Conservation (phyloP, 495 filamentous ascomycete genomes). For the Pyronema domesticum region DNA sequence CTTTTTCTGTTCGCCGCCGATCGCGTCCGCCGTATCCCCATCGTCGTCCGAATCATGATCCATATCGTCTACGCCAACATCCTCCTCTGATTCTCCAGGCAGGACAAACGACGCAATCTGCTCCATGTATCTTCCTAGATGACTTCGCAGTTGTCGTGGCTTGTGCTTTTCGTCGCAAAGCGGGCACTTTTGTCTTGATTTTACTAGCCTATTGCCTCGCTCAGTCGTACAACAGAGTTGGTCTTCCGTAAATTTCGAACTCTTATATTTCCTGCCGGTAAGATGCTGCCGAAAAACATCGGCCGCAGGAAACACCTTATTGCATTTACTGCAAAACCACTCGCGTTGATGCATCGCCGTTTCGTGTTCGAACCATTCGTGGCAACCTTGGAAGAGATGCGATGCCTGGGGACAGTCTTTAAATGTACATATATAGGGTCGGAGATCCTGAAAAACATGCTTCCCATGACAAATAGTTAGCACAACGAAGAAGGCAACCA, state of each 20-base stretch:
- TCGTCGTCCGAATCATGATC: no score
- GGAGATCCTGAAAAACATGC: constrained; percentile 15
- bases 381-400: constrained; percentile 9
- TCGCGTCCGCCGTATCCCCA: no score
- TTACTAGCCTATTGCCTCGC: constrained; percentile 8
- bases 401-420: constrained; percentile 5
- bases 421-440: constrained; percentile 14
- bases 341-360: not conserved
- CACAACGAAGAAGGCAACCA: not conserved
- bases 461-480: not conserved
- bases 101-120: constrained; percentile 16
- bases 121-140: constrained; percentile 20
- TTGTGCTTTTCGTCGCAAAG: not conserved
- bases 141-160: constrained; percentile 6
- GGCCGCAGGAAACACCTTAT: not conserved
- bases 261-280: not conserved
- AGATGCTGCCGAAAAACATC: constrained; percentile 1
- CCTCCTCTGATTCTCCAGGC: no score
- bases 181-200: constrained; percentile 5
- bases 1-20: no score
- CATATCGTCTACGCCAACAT: no score
- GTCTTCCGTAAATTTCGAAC: no score
- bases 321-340: constrained; percentile 5
- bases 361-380: constrained; percentile 15
- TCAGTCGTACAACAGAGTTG: not conserved